These are phyloP conservation scores for Penicillium vulpinum DNA, from an alignment of 2,329 filamentous ascomycete genomes.

Conservation along the genomic window DNA sequence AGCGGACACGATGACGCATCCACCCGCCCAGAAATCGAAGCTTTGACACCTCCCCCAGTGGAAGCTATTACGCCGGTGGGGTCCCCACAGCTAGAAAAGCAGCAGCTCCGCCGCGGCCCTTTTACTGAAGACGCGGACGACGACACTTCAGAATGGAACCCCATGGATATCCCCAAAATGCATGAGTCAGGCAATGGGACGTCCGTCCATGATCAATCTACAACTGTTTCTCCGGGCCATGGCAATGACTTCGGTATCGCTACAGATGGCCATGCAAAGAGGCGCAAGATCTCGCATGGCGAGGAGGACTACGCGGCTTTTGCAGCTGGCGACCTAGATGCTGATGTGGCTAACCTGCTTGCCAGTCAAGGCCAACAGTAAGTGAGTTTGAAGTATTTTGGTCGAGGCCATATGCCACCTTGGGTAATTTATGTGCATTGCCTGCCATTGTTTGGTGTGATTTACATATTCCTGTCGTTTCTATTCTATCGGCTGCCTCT, in stretches of 20 bases:
- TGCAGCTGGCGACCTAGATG: constrained; percentile 59
- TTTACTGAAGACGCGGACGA: constrained; percentile 19
- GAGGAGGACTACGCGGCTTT: constrained; percentile 49
- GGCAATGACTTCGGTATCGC: constrained; percentile 26
- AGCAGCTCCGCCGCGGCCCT: constrained; percentile 33
- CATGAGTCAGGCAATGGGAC: constrained; percentile 20
- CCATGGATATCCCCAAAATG: constrained; percentile 22
- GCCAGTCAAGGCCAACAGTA: constrained; percentile 44
- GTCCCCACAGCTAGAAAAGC: constrained; percentile 44
- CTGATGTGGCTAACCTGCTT: constrained; percentile 61
- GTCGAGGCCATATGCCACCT: background rate
- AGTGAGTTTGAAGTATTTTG: background rate
- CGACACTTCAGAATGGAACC: constrained; percentile 7
- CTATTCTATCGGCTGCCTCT: background rate
- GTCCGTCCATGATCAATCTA: constrained; percentile 7
- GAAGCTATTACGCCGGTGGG: constrained; percentile 56
- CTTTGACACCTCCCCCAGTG: constrained; percentile 75
- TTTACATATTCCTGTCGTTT: background rate
- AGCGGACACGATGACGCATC: constrained; percentile 31
- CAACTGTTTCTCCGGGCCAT: constrained; percentile 11
- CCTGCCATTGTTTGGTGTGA: background rate
- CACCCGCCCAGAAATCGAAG: constrained; percentile 76
- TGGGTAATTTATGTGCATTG: background rate
- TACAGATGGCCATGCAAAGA: constrained; percentile 43
- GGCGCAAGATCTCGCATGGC: constrained; percentile 50